Conservation (phyloP, 179 eudicot genomes). For the Actinidia polygama region DNA sequence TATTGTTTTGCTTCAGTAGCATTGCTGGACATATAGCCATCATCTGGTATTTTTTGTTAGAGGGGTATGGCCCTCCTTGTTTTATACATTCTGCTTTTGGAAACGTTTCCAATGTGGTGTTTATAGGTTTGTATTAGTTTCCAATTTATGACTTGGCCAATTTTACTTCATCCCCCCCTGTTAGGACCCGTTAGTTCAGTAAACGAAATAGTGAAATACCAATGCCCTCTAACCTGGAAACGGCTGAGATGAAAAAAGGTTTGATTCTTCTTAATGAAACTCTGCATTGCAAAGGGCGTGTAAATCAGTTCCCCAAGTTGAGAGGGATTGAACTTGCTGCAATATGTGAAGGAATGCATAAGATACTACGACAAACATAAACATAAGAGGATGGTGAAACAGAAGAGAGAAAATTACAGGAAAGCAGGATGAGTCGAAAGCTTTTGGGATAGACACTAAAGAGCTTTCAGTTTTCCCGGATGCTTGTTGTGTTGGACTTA, state of each 20-base stretch:
- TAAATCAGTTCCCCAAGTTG: slow-evolving; percentile 72
- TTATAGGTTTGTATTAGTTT: too few relatives aligned
- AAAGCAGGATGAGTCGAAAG: slow-evolving; percentile 60
- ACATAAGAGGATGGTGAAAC: neutral
- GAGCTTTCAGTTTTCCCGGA: slow-evolving; percentile 59
- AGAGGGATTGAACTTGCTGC: slow-evolving; percentile 61
- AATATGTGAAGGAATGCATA: slow-evolving; percentile 15
- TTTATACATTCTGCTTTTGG: too few relatives aligned
- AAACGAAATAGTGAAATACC: too few relatives aligned
- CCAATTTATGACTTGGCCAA: too few relatives aligned
- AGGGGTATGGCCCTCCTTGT: too few relatives aligned
- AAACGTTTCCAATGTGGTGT: too few relatives aligned
- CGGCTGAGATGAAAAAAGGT: slow-evolving; percentile 54
- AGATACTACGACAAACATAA: neutral
- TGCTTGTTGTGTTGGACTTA: slow-evolving; percentile 46
- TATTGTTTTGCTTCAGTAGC: too few relatives aligned
- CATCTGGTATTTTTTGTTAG: too few relatives aligned
- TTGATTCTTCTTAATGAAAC: slow-evolving; percentile 66
- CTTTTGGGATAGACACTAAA: slow-evolving; percentile 59
- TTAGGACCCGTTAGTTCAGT: too few relatives aligned
- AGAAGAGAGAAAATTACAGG: slow-evolving; percentile 43
- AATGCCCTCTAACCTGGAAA: slow-evolving; percentile 53
- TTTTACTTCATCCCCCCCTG: too few relatives aligned
- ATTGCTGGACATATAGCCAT: too few relatives aligned
- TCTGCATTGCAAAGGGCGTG: slow-evolving; percentile 64